Evolutionary conservation across 169 alveolate species (phyloP).

Genomic region (Cryptosporidium viatorum): DNA sequence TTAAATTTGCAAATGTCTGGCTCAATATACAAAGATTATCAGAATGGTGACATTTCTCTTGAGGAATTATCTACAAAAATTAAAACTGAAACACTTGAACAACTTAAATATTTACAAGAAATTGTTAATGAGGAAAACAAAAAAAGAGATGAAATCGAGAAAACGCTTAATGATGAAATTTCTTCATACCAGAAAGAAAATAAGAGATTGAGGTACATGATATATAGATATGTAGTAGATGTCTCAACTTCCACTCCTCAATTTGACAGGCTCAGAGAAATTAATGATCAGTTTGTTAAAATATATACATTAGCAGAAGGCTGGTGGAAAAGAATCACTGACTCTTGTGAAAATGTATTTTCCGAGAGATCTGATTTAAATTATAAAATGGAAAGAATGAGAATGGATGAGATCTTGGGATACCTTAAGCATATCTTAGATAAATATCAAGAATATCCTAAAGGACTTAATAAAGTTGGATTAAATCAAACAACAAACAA

Average conservation of each 20-base stretch:
- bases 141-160: constrained; percentile 73
- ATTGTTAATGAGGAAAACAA: constrained; percentile 60
- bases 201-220: constrained; percentile 26
- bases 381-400: constrained; percentile 72
- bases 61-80: background rate
- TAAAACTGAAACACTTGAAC: background rate
- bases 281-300: constrained; percentile 43
- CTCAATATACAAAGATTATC: constrained; percentile 2
- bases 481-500: constrained; percentile 1
- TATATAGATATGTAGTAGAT: constrained; percentile 46
- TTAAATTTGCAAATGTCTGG: constrained; percentile 49
- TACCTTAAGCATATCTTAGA: constrained; percentile 53
- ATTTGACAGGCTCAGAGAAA: constrained; percentile 13
- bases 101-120: constrained; percentile 40
- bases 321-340: constrained; percentile 66
- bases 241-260: constrained; percentile 25
- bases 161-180: constrained; percentile 29
- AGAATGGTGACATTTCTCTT: background rate
- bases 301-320: constrained; percentile 58
- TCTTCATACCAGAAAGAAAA: constrained; percentile 26
- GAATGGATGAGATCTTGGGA: constrained; percentile 47
- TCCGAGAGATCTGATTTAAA: constrained; percentile 57
- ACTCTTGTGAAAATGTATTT: background rate
- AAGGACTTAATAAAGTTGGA: constrained; percentile 54
- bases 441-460: constrained; percentile 63